Percentiles rank a stretch among this genome's conserved stretches.
Conservation (phyloP, 140 eudicot genomes). For the Stevia rebaudiana region DNA sequence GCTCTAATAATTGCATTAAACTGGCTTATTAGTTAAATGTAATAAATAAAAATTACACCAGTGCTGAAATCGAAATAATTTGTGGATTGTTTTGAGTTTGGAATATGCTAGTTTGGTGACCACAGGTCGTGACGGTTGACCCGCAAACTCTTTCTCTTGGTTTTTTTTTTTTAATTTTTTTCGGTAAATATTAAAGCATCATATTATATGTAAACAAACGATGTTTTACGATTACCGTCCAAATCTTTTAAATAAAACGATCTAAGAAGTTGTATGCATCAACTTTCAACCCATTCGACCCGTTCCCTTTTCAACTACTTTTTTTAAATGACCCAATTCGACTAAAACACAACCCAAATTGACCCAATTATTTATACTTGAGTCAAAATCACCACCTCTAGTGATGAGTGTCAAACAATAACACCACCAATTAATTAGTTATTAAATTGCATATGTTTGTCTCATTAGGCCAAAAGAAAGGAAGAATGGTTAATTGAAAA, state of each 20-base stretch:
- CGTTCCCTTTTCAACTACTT: neutral
- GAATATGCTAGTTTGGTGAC: neutral
- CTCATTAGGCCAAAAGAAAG: constrained; percentile 76
- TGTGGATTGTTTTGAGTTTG: neutral
- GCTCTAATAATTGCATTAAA: neutral
- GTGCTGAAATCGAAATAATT: constrained; percentile 1
- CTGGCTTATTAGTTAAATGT: neutral
- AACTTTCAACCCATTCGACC: neutral
- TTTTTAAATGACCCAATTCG: neutral
- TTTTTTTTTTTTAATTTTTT: neutral
- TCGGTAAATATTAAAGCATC: neutral
- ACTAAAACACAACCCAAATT: neutral
- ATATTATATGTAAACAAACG: neutral
- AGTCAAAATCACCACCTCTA: neutral
- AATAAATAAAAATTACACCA: neutral
- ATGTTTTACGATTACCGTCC: neutral
- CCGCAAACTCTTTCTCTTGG: neutral
- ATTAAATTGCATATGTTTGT: neutral
- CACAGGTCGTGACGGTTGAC: neutral
- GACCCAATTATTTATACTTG: neutral
- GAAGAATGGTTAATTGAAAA: constrained; percentile 94
- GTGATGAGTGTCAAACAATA: neutral
- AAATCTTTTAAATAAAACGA: neutral
- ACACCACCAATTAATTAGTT: neutral
- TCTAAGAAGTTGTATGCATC: neutral